Evolutionary conservation across 192 early-diverging fungal species (phyloP), one percentile per base, ranked within the genome.

Genomic region (Podila minutissima): DNA sequence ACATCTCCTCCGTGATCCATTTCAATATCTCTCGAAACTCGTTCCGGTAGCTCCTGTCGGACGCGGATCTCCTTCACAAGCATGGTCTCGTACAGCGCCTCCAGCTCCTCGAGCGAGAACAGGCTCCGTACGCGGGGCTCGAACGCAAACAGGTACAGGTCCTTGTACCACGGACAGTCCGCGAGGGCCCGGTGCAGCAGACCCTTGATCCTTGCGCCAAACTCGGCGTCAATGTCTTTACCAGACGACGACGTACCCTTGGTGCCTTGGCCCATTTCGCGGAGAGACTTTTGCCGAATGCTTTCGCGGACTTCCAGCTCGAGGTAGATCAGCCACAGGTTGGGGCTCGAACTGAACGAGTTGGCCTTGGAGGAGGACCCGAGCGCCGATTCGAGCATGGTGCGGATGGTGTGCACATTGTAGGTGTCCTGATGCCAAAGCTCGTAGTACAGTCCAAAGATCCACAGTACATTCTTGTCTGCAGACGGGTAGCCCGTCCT

Each of bases 101-200:
- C 77, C 20, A 81, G 58, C 31, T 81, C 77, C n/a, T 60, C 71
- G 12, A 69, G 20, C 35, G 77, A 65, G 48, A 73, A 81, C 49
- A 81, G 28, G 4, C 13, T 10, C 20, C 67, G 55, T 62, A 81
- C 64, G 29, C 77, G 31, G 15, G 77, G 58, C 62, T 73, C 77
- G 33, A 81, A 81, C 31, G 77, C 77, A 8, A 81, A 50, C 57
- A 81, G 35, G 35, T 81, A 81, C 51, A 81, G 48, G 51, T 81
- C 77, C 41, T 81, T 81, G 62, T 62, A 69, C 77, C 77, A 81
- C 5, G 77, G 77, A 62, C 77, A 81, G 31, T 81, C 77, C 24
- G 63, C 72, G 13, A 81, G 28, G 6, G 77, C 66, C 12, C 77
- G 51, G 66, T 73, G 41, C 62, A 81, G 17, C 62, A 81, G 37